phyloP scores from a whole-genome alignment of 73 alveolate genomes.

The Tetrahymena thermophila region DNA sequence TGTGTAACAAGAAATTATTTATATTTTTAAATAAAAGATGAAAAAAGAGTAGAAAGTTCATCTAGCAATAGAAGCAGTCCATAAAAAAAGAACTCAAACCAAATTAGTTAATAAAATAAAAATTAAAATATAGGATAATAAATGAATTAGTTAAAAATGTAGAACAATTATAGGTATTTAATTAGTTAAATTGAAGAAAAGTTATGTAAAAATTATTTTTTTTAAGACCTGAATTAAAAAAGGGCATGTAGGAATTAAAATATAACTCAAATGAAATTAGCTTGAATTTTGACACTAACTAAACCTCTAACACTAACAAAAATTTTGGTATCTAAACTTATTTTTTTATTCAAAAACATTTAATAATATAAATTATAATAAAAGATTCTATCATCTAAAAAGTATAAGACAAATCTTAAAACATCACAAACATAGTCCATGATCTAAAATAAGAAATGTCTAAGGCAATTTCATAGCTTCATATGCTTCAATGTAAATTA shows the following conservation, averaged over 20 bases:
- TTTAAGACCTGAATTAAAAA: slow-evolving; percentile 10
- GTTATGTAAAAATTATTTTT: background rate
- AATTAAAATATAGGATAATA: background rate
- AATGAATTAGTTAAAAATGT: background rate
- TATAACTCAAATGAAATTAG: slow-evolving; percentile 7
- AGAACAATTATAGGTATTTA: background rate
- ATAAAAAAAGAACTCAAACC: background rate
- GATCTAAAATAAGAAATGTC: slow-evolving; percentile 44
- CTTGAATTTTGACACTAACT: slow-evolving; percentile 14
- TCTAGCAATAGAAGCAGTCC: background rate
- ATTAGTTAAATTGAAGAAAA: background rate
- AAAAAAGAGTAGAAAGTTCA: background rate
- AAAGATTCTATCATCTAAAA: slow-evolving; percentile 32
- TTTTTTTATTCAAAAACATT: background rate
- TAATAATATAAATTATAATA: background rate
- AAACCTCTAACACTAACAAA: slow-evolving; percentile 8
- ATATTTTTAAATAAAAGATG: background rate
- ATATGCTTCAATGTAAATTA: slow-evolving; percentile 7
- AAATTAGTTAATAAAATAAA: background rate
- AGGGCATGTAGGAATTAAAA: background rate
- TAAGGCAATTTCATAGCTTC: slow-evolving; percentile 27
- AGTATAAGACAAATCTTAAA: slow-evolving; percentile 30
- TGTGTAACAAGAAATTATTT: background rate
- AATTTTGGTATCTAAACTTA: slow-evolving; percentile 10
- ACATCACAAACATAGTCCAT: slow-evolving; percentile 24